Evolutionary conservation across 768 basidiomycete genomes (phyloP).

Genomic region (Lyophyllum shimeji): DNA sequence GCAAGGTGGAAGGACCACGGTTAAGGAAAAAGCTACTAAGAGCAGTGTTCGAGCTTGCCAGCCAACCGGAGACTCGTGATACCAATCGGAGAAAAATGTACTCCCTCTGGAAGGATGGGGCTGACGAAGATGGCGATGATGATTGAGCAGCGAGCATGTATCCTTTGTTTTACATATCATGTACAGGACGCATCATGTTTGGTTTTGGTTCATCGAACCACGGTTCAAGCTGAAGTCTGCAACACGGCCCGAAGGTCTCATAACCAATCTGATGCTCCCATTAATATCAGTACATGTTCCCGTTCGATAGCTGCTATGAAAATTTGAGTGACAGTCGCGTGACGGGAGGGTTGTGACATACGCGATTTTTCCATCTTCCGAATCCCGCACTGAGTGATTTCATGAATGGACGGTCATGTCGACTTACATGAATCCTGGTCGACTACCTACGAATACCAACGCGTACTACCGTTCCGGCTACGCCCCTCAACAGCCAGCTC

Average conservation of each 20-base stretch:
- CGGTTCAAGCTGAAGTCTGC: too few species aligned
- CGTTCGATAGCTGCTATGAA: background rate
- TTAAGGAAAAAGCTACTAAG: slow-evolving; percentile 58
- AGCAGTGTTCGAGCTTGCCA: slow-evolving; percentile 71
- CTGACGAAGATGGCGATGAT: slow-evolving; percentile 40
- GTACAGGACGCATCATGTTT: slow-evolving; percentile 3
- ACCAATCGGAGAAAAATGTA: slow-evolving; percentile 84
- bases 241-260: too few species aligned
- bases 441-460: slow-evolving; percentile 19
- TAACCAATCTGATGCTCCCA: too few species aligned
- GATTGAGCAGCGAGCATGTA: slow-evolving; percentile 11
- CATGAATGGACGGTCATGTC: background rate
- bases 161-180: slow-evolving; percentile 17
- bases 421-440: slow-evolving; percentile 12
- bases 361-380: slow-evolving; percentile 15
- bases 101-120: slow-evolving; percentile 68
- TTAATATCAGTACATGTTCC: too few species aligned
- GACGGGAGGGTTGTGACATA: slow-evolving; percentile 15
- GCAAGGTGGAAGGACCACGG: slow-evolving; percentile 28
- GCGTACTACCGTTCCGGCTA: slow-evolving; percentile 30
- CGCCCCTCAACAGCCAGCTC: slow-evolving; percentile 21
- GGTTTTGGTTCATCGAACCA: background rate
- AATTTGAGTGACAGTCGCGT: slow-evolving; percentile 10
- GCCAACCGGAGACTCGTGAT: slow-evolving; percentile 71
- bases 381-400: background rate